These are phyloP conservation scores for Spiromastix sp. DNA, from an alignment of 2,329 filamentous ascomycete species.

Conservation along the genomic window DNA sequence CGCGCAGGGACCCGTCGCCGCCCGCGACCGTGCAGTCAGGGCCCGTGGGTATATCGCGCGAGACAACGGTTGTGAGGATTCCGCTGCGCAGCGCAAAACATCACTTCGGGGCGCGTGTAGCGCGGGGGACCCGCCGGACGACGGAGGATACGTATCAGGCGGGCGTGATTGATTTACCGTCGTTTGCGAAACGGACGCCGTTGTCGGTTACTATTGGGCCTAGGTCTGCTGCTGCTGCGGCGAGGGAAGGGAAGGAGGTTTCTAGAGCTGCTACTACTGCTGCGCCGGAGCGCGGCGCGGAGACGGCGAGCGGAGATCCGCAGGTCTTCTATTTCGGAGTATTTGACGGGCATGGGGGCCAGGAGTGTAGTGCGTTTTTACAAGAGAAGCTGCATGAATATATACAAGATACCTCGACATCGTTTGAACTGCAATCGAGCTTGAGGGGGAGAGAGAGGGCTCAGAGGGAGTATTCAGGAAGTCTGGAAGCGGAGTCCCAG, in stretches of 20 bases:
- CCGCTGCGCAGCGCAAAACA: conserved; percentile 89
- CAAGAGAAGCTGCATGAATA: conserved; percentile 78
- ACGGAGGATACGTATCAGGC: conserved; percentile 95
- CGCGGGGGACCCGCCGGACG: conserved; percentile 71
- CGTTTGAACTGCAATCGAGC: conserved; percentile 71
- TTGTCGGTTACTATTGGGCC: conserved; percentile 44
- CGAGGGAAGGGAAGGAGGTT: conserved; percentile 6
- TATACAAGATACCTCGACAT: conserved; percentile 67
- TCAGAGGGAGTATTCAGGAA: neutral
- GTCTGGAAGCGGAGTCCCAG: neutral
- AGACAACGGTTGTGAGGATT: conserved; percentile 90
- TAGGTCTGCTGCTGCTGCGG: conserved; percentile 10
- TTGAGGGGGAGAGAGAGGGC: conserved; percentile 38
- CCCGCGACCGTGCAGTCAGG: conserved; percentile 50
- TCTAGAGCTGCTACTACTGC: conserved; percentile 8
- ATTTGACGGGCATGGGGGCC: conserved; percentile 91
- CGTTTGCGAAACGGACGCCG: conserved; percentile 77
- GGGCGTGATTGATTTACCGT: conserved; percentile 83
- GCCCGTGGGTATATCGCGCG: conserved; percentile 53
- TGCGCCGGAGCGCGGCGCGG: conserved; percentile 53
- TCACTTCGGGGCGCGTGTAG: conserved; percentile 75
- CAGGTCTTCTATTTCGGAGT: conserved; percentile 97
- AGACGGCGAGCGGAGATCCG: conserved; percentile 74
- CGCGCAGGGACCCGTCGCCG: conserved; percentile 39
- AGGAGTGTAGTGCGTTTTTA: conserved; percentile 78